A percentile compares a stretch with the other conserved stretches of the same genome.
Conservation (phyloP, 1,139 yeast genomes). For the Torulaspora pretoriensis region DNA sequence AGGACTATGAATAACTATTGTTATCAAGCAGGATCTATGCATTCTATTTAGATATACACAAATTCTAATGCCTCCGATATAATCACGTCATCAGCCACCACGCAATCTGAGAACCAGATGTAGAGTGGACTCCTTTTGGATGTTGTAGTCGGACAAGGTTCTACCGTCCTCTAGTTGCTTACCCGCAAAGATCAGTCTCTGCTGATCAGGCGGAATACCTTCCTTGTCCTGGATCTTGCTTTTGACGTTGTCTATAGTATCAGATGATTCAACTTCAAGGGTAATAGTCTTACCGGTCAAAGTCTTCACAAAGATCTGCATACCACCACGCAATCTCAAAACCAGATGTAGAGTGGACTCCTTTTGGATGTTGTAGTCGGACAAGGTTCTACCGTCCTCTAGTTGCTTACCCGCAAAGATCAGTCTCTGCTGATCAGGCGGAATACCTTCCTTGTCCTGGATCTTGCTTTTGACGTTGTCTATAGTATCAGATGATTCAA, state of each 20-base stretch:
- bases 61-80: slow-evolving; percentile 17
- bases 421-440: slow-evolving; percentile 97
- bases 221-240: slow-evolving; percentile 92
- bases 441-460: slow-evolving; percentile 98
- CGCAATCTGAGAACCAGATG: slow-evolving; percentile 51
- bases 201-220: slow-evolving; percentile 94
- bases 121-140: slow-evolving; percentile 55
- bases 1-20: slow-evolving; percentile 8
- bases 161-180: slow-evolving; percentile 73
- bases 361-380: slow-evolving; percentile 65
- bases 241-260: slow-evolving; percentile 91
- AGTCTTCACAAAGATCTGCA: slow-evolving; percentile 68
- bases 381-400: slow-evolving; percentile 63
- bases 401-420: slow-evolving; percentile 98
- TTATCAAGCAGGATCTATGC: slow-evolving; percentile 1
- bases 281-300: slow-evolving; percentile 87
- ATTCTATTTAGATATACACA: slow-evolving; percentile 30
- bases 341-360: slow-evolving; percentile 59
- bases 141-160: slow-evolving; percentile 58
- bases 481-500: slow-evolving; percentile 68
- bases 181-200: slow-evolving; percentile 83
- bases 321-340: slow-evolving; percentile 58
- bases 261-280: slow-evolving; percentile 90
- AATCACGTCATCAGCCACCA: slow-evolving; percentile 43
- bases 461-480: slow-evolving; percentile 93